Evolutionary conservation across 139 green algal species (phyloP).

Genomic region (Parachlorella kessleri): DNA sequence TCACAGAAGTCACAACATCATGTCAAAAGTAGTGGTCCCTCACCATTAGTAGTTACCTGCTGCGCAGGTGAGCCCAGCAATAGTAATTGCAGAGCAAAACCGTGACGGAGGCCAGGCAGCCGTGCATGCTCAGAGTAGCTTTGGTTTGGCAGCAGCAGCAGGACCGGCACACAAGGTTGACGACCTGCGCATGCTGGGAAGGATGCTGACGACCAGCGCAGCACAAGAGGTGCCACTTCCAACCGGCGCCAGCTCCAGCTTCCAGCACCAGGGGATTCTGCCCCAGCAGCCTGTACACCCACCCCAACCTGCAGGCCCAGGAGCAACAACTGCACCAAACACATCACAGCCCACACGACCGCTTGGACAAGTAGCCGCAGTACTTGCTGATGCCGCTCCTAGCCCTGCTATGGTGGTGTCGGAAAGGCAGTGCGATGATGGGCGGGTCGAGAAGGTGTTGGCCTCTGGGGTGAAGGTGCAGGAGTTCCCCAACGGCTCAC

Average conservation of each 20-base stretch:
- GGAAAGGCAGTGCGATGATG: constrained; percentile 51
- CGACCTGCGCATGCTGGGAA: constrained; percentile 13
- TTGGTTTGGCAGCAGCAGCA: not conserved
- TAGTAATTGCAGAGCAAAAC: no score
- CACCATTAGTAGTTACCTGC: not conserved
- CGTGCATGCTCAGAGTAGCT: not conserved
- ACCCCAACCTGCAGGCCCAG: not conserved
- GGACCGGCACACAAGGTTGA: not conserved
- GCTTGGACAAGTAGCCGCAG: not conserved
- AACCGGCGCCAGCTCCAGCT: no score
- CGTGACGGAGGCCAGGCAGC: no score
- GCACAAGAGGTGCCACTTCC: no score
- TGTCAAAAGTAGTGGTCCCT: no score
- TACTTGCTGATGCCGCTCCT: not conserved
- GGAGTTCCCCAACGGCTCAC: constrained; percentile 73
- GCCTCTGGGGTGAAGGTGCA: constrained; percentile 50
- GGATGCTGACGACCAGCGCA: not conserved
- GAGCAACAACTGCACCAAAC: not conserved
- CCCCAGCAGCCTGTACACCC: not conserved
- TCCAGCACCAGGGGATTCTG: no score
- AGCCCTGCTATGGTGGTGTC: not conserved
- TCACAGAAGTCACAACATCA: no score
- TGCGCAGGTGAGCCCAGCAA: no score
- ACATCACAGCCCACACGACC: no score
- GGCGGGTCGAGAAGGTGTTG: constrained; percentile 64